Evolutionary conservation across 768 basidiomycete species (phyloP), one percentile per base, ranked within the genome.

Genomic region (Mycena kentingensis): DNA sequence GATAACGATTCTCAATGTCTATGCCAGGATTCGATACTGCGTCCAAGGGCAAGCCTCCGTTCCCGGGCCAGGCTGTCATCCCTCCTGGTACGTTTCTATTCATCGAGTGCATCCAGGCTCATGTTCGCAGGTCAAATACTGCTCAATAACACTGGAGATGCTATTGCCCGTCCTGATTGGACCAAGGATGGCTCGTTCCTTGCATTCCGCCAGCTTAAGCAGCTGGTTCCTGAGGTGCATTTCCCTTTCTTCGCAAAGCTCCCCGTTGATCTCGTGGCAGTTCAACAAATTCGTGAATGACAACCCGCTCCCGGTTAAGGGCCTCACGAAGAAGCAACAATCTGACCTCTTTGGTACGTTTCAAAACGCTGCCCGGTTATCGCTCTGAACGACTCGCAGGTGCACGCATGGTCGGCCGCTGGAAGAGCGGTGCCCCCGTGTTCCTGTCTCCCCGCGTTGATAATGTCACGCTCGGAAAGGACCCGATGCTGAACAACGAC

Each of bases 351-450:
- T 65, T 5, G 68, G 66, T n/a, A n/a, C n/a, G n/a, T n/a, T n/a
- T n/a, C n/a, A n/a, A n/a, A n/a, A n/a, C n/a, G n/a, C n/a, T n/a
- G n/a, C n/a, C n/a, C n/a, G n/a, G n/a, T n/a, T n/a, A n/a, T n/a
- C n/a, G n/a, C n/a, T n/a, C n/a, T n/a, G n/a, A n/a, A n/a, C n/a
- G n/a, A n/a, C n/a, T n/a, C n/a, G n/a, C n/a, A n/a, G n/a, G n/a
- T 34, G 71, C 70, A 16, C 61, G 70, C 32, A 65, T 73, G 60
- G 55, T 71, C 16, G 71, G 71, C 2, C 60, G 71, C 2, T 73
- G 67, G 68, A 69, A 67, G 50, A 67, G 64, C 46, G 67, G 70
- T 13, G 70, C 71, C 1, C 73, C 72, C 6, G 50, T 73, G 37
- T 68, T 66, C 35, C 51, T 63, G 10, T 32, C 57, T 15, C 69